These are phyloP conservation scores for Kondoa malvinella DNA, from an alignment of 768 basidiomycete species.

Conservation along the genomic window DNA sequence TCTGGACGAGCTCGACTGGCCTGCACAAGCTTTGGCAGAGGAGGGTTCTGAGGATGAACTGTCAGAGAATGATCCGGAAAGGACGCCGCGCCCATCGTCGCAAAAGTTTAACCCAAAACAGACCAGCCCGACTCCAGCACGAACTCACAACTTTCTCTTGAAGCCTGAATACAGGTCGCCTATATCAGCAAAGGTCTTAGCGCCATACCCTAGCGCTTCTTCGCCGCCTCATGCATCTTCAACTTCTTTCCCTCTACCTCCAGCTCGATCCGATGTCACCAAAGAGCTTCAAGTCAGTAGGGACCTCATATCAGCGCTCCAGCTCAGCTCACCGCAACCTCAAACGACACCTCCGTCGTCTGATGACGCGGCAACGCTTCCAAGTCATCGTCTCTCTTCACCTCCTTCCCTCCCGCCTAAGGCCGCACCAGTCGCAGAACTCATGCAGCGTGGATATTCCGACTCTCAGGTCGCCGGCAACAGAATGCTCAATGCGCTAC, in stretches of 20 bases:
- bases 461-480: background rate
- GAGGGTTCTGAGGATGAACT: background rate
- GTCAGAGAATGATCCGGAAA: background rate
- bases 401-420: background rate
- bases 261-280: background rate
- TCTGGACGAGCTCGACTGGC: background rate
- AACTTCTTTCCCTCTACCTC: background rate
- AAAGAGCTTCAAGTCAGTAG: background rate
- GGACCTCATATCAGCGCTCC: background rate
- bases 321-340: background rate
- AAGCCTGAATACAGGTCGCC: background rate
- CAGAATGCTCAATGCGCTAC: background rate
- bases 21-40: background rate
- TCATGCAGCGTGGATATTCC: background rate
- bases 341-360: background rate
- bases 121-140: background rate
- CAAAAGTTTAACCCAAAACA: background rate
- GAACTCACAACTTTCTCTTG: background rate
- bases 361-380: background rate
- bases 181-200: background rate
- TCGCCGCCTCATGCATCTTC: too few species aligned
- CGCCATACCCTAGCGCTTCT: background rate
- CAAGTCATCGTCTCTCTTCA: background rate
- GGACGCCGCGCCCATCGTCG: background rate
- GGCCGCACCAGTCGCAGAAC: too few species aligned